phyloP scores from a whole-genome alignment of 768 basidiomycete species.

The Kwoniella sp. region DNA sequence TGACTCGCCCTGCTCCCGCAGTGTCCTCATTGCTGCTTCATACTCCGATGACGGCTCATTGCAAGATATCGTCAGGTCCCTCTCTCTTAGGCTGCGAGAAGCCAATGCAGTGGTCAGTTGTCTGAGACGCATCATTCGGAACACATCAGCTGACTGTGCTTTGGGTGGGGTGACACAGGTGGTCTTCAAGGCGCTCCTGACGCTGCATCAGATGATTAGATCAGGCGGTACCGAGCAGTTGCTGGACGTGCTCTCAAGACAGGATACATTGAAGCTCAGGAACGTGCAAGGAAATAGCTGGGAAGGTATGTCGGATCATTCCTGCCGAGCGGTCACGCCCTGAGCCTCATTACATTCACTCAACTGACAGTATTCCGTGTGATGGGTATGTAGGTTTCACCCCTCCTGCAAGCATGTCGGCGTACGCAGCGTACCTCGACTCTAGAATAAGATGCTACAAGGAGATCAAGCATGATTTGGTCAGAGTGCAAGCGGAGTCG shows the following conservation, averaged over 20 bases:
- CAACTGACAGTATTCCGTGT: not conserved
- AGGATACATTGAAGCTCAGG: conserved; percentile 74
- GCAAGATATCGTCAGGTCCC: conserved; percentile 86
- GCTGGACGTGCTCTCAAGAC: conserved; percentile 74
- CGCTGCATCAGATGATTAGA: conserved; percentile 93
- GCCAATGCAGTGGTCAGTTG: conserved; percentile 80
- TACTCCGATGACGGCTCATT: conserved; percentile 93
- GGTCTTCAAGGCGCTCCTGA: conserved; percentile 96
- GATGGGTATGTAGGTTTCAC: conserved; percentile 83
- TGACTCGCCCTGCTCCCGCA: conserved; percentile 5
- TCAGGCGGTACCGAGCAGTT: conserved; percentile 95
- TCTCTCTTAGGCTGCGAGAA: conserved; percentile 81
- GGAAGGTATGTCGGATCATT: conserved; percentile 67
- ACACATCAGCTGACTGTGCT: not conserved
- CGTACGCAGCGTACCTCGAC: conserved; percentile 87
- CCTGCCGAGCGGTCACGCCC: not conserved
- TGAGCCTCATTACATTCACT: not conserved
- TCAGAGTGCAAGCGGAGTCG: conserved; percentile 87
- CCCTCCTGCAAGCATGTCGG: conserved; percentile 79
- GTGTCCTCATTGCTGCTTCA: conserved; percentile 90
- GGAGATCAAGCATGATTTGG: conserved; percentile 90
- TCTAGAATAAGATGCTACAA: conserved; percentile 82
- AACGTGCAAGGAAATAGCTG: conserved; percentile 80
- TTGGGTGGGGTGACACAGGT: conserved; percentile 64
- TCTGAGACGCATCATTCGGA: not conserved